A percentile compares a stretch with the other conserved stretches of the same genome.
Evolutionary conservation across 1,284 basidiomycete species (phyloP).

Genomic region (Macrocybe sp.): DNA sequence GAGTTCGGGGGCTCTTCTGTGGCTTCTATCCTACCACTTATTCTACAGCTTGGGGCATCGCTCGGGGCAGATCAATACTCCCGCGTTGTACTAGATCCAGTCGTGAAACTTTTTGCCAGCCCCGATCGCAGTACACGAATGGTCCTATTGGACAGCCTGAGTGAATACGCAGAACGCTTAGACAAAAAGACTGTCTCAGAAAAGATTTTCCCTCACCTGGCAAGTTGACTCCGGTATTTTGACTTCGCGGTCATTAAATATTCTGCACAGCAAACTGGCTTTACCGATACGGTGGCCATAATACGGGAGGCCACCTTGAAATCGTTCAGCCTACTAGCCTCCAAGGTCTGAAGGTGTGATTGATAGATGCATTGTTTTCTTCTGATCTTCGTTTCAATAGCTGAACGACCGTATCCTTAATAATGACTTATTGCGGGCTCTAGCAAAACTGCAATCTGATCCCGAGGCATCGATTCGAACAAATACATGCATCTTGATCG

Average conservation of each 20-base stretch:
- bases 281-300: constrained; percentile 89
- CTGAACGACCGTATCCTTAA: constrained; percentile 91
- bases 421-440: constrained; percentile 90
- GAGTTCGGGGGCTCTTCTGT: constrained; percentile 84
- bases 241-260: not conserved
- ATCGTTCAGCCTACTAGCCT: constrained; percentile 78
- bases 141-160: constrained; percentile 85
- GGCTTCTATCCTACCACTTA: constrained; percentile 75
- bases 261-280: constrained; percentile 77
- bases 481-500: constrained; percentile 96
- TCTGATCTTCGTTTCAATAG: constrained; percentile 31
- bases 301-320: constrained; percentile 95
- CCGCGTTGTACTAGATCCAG: constrained; percentile 66
- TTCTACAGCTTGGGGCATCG: constrained; percentile 75
- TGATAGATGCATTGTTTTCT: not conserved
- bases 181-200: constrained; percentile 83
- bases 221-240: constrained; percentile 30
- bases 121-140: constrained; percentile 93
- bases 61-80: constrained; percentile 71
- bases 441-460: constrained; percentile 93
- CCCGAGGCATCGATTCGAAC: constrained; percentile 93
- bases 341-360: constrained; percentile 55
- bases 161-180: constrained; percentile 83
- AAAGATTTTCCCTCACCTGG: constrained; percentile 91
- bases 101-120: constrained; percentile 81